Base-by-base conservation (phyloP, 345 rosid species). In the Eucalyptus polybractea region DNA sequence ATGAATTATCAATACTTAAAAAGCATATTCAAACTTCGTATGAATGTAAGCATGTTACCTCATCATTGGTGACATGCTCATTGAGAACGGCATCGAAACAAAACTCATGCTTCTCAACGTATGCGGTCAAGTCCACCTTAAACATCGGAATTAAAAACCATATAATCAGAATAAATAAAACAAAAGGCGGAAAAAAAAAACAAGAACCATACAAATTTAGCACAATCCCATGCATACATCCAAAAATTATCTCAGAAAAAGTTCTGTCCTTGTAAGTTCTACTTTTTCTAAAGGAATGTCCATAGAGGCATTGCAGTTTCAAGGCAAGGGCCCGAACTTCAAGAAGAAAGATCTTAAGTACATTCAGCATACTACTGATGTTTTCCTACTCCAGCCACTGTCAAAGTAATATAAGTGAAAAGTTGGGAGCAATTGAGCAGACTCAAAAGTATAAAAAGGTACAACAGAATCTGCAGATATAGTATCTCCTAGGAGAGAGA, bases 51-150 rank as follows among this genome's bases (percentile, higher is more conserved):
- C 19, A 87, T 33, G n/a, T 90, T 93, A 98, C 99, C 99, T 97
- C 97, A 50, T 97, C 99, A 92, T 98, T 98, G 33, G 95, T 91
- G 76, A 98, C 97, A 86, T 90, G 89, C 93, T 98, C 96, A 91
- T 94, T 97, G 91, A 97, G 94, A 89, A 98, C 99, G 89, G 99
- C 99, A 95, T 98, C 99, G 90, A 98, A 98, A 90, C 99, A 97
- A 92, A 98, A 98, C 90, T 98, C 99, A 87, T 98, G 99, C 93
- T 96, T 98, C 93, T 98, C 99, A 90, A 95, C 94, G 90, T 96
- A 98, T 19, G 99, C 99, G n/a, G 99, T 98, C 94, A 98, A 94
- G 92, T 98, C 99, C 94, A 98, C 99, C 99, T 98, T 93, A 90
- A 88, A 81, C 51, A 83, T 83, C 42, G 5, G 42, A 22, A 37